A percentile compares a stretch with the other conserved stretches of the same genome.
Conservation (phyloP, 2,329 filamentous ascomycete species). For the Stagonosporopsis vannaccii region DNA sequence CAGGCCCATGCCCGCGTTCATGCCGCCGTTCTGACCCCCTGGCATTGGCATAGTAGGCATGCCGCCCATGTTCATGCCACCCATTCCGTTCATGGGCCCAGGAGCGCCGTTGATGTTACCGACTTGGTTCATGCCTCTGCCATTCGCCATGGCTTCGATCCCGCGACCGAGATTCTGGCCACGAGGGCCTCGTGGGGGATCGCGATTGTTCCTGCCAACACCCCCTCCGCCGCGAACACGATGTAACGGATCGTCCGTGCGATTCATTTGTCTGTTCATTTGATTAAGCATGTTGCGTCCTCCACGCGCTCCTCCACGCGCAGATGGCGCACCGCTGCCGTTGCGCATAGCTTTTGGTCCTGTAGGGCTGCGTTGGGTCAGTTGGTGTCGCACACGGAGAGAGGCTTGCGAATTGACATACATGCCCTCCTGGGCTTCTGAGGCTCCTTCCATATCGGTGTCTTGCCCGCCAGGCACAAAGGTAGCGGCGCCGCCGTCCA, state of each 20-base stretch:
- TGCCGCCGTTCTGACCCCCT: slow-evolving; percentile 56
- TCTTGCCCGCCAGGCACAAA: slow-evolving; percentile 58
- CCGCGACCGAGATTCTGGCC: slow-evolving; percentile 51
- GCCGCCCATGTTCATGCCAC: slow-evolving; percentile 31
- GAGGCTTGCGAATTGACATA: slow-evolving; percentile 40
- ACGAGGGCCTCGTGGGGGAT: slow-evolving; percentile 75
- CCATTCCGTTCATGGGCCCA: slow-evolving; percentile 51
- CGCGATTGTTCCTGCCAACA: slow-evolving; percentile 81
- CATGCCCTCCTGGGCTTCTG: slow-evolving; percentile 54
- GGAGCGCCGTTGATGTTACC: slow-evolving; percentile 38
- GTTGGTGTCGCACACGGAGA: slow-evolving; percentile 10
- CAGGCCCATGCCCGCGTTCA: slow-evolving; percentile 53
- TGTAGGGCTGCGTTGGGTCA: slow-evolving; percentile 75
- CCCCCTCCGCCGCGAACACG: slow-evolving; percentile 78
- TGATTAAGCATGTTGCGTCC: slow-evolving; percentile 87
- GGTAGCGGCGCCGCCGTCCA: slow-evolving; percentile 32
- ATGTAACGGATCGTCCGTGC: slow-evolving; percentile 77
- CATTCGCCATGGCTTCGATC: slow-evolving; percentile 47
- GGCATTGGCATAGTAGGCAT: slow-evolving; percentile 45
- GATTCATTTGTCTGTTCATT: slow-evolving; percentile 82
- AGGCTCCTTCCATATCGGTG: slow-evolving; percentile 73
- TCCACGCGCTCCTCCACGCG: slow-evolving; percentile 54
- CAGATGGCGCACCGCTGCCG: slow-evolving; percentile 54
- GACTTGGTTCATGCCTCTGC: slow-evolving; percentile 48
- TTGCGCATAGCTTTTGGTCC: slow-evolving; percentile 95